These are phyloP conservation scores for Hemileccinum rubropunctum DNA, from an alignment of 768 basidiomycete genomes.

Conservation along the genomic window DNA sequence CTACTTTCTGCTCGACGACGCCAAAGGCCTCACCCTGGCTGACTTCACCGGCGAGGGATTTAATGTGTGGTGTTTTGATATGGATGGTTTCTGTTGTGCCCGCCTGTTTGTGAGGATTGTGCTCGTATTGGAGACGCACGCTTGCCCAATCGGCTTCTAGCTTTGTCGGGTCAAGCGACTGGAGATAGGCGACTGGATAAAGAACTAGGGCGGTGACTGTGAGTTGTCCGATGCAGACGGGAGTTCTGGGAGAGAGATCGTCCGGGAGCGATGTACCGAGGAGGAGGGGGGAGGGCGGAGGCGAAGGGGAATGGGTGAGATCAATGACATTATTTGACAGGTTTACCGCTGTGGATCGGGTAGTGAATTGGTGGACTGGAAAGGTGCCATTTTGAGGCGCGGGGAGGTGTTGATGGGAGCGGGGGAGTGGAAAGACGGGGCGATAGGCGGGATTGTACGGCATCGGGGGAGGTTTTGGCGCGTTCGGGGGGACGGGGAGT, in stretches of 20 bases:
- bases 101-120: constrained; percentile 49
- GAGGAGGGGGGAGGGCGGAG: constrained; percentile 39
- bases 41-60: constrained; percentile 51
- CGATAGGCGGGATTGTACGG: constrained; percentile 37
- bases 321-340: constrained; percentile 63
- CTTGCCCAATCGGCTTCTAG: constrained; percentile 61
- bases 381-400: constrained; percentile 26
- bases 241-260: constrained; percentile 74
- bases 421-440: constrained; percentile 44
- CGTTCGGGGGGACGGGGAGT: constrained; percentile 22
- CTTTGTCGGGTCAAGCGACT: constrained; percentile 38
- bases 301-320: constrained; percentile 64
- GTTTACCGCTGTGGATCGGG: constrained; percentile 22
- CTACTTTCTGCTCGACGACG: constrained; percentile 84
- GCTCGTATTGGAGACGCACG: constrained; percentile 72
- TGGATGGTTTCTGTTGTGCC: constrained; percentile 70
- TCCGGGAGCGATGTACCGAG: constrained; percentile 39
- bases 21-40: constrained; percentile 68
- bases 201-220: constrained; percentile 80
- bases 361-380: constrained; percentile 17
- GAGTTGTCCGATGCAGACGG: constrained; percentile 86
- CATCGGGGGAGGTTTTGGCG: constrained; percentile 25
- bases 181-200: constrained; percentile 74
- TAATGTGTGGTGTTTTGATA: constrained; percentile 61
- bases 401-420: constrained; percentile 19